Evolutionary conservation across 2,329 filamentous ascomycete genomes (phyloP).

Genomic region (Penicillium sp.): DNA sequence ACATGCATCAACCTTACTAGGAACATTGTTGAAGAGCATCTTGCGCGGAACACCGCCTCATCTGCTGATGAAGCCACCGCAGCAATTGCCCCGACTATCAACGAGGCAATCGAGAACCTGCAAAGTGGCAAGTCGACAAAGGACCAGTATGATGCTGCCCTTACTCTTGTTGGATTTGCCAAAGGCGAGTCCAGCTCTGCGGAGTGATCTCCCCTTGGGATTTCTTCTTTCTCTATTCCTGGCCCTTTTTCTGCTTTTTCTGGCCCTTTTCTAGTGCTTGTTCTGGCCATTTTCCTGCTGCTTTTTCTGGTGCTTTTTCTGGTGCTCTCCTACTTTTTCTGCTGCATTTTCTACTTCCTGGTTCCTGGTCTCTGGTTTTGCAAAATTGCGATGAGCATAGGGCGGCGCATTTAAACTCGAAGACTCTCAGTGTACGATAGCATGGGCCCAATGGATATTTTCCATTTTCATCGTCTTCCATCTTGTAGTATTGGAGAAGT

Average conservation of each 20-base stretch:
- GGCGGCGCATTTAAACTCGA: conserved; percentile 23
- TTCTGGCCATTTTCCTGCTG: too few species aligned
- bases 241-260: conserved; percentile 3
- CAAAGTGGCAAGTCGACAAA: conserved; percentile 12
- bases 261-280: too few species aligned
- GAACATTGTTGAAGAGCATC: conserved; percentile 20
- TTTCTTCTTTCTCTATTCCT: conserved; percentile 10
- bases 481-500: conserved; percentile 5
- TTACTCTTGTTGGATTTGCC: conserved; percentile 24
- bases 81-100: conserved; percentile 12
- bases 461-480: background rate
- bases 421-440: conserved; percentile 29
- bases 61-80: conserved; percentile 8
- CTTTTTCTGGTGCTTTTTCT: too few species aligned
- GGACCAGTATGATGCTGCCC: conserved; percentile 25
- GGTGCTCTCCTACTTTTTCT: too few species aligned
- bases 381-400: conserved; percentile 27
- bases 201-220: too few species aligned
- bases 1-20: conserved; percentile 20
- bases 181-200: background rate
- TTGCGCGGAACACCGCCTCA: background rate
- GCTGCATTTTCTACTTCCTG: conserved; percentile 6
- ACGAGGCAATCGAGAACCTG: conserved; percentile 14
- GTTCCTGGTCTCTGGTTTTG: conserved; percentile 8
- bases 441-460: conserved; percentile 28